Conservation (phyloP, 1,139 yeast genomes). For the Suhomyces terraborum region DNA sequence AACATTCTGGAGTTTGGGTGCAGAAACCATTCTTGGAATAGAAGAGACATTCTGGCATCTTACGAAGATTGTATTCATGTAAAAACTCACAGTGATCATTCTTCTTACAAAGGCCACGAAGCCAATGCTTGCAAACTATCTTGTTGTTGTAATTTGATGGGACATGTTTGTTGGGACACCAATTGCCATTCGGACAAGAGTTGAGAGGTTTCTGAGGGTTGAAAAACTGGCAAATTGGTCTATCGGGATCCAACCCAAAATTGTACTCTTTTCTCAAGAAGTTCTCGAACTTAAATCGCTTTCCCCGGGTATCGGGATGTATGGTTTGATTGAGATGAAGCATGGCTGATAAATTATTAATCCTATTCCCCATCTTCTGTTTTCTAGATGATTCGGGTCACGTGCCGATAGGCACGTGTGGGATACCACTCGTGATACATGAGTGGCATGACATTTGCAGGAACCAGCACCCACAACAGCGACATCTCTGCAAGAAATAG, state of each 20-base stretch:
- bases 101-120: conserved; percentile 93
- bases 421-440: no score
- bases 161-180: conserved; percentile 88
- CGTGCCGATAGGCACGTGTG: background rate
- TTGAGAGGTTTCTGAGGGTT: conserved; percentile 56
- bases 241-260: conserved; percentile 83
- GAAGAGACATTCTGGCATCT: conserved; percentile 96
- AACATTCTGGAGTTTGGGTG: conserved; percentile 92
- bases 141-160: conserved; percentile 80
- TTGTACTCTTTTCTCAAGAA: conserved; percentile 78
- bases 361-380: background rate
- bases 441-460: background rate
- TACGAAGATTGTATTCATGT: conserved; percentile 90
- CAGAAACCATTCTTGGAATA: conserved; percentile 88
- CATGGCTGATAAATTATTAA: conserved; percentile 20
- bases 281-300: conserved; percentile 77
- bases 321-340: conserved; percentile 41
- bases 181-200: conserved; percentile 81
- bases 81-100: conserved; percentile 95
- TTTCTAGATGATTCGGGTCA: background rate
- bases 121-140: conserved; percentile 96
- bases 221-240: conserved; percentile 84
- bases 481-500: background rate
- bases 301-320: conserved; percentile 45
- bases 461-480: no score